These are phyloP conservation scores for Phaeosphaeriaceae sp. DNA, from an alignment of 2,329 filamentous ascomycete species.

Conservation along the genomic window DNA sequence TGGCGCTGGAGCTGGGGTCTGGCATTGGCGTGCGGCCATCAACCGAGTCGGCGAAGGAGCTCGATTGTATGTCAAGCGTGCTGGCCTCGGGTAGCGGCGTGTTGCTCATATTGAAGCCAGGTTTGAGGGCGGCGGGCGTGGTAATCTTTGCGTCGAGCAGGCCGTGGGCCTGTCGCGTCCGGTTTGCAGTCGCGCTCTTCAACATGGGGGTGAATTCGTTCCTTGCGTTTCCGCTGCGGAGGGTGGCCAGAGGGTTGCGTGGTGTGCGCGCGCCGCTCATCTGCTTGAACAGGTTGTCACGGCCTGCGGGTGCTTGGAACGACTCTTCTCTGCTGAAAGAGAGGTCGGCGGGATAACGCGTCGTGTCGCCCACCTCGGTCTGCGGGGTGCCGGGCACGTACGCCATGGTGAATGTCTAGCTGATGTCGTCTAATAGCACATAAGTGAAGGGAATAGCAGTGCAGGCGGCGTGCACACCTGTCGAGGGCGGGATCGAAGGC, in stretches of 20 bases:
- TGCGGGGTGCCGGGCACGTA: slow-evolving; percentile 80
- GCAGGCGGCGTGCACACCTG: slow-evolving; percentile 20
- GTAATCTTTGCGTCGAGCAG: slow-evolving; percentile 42
- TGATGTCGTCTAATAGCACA: slow-evolving; percentile 30
- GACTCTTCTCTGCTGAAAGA: slow-evolving; percentile 89
- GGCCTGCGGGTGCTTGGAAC: slow-evolving; percentile 77
- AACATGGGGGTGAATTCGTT: slow-evolving; percentile 94
- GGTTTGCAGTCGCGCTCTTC: slow-evolving; percentile 79
- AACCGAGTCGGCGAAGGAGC: slow-evolving; percentile 62
- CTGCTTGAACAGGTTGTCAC: slow-evolving; percentile 75
- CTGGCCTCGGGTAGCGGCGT: slow-evolving; percentile 81
- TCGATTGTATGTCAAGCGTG: slow-evolving; percentile 56
- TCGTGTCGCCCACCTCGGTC: slow-evolving; percentile 84
- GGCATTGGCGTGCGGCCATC: slow-evolving; percentile 76
- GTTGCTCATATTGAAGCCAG: slow-evolving; percentile 70
- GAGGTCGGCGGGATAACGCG: slow-evolving; percentile 73
- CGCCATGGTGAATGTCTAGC: slow-evolving; percentile 45
- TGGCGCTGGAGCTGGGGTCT: slow-evolving; percentile 76
- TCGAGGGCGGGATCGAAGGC: background rate
- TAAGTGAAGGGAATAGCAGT: slow-evolving; percentile 36
- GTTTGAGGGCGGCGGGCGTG: slow-evolving; percentile 73
- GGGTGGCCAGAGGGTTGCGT: slow-evolving; percentile 68
- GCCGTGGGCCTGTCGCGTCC: slow-evolving; percentile 54
- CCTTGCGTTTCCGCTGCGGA: slow-evolving; percentile 61
- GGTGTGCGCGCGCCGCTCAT: slow-evolving; percentile 75